Evolutionary conservation across 106 monocot genomes (phyloP).

Genomic region (Acorus calamus): DNA sequence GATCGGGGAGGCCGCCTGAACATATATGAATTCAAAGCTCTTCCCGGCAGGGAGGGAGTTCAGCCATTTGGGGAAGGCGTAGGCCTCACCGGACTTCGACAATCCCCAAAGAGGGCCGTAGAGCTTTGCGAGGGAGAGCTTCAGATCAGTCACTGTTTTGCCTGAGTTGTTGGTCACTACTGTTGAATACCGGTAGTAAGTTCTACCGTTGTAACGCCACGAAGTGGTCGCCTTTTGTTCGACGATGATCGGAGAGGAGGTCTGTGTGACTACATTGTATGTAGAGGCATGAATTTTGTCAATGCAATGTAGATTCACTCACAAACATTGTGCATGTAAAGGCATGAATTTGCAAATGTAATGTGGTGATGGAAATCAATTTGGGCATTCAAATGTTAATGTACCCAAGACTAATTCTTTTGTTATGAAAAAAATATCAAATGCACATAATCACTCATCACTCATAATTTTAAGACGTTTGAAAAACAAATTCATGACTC

Average conservation of each 20-base stretch:
- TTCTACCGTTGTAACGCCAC: constrained; percentile 17
- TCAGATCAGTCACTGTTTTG: constrained; percentile 15
- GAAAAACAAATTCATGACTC: too few species aligned
- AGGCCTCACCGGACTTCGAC: constrained; percentile 7
- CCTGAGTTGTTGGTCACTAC: constrained; percentile 15
- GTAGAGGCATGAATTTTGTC: too few species aligned
- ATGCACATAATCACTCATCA: too few species aligned
- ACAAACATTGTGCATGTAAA: too few species aligned
- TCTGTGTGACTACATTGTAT: too few species aligned
- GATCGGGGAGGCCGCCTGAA: constrained; percentile 21
- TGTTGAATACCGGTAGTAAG: constrained; percentile 18
- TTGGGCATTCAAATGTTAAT: too few species aligned
- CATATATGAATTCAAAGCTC: constrained; percentile 22
- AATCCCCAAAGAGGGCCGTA: constrained; percentile 23
- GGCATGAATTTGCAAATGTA: too few species aligned
- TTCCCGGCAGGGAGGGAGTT: constrained; percentile 14
- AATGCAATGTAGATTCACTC: too few species aligned
- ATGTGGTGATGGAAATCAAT: too few species aligned
- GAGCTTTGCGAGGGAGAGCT: constrained; percentile 11
- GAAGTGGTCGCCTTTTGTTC: constrained; percentile 14
- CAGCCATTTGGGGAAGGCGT: constrained; percentile 17
- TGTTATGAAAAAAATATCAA: too few species aligned
- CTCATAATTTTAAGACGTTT: too few species aligned
- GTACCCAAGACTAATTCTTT: too few species aligned
- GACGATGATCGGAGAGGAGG: neutral